Percentiles rank a stretch among this genome's conserved stretches.
phyloP scores from a whole-genome alignment of 2,329 filamentous ascomycete genomes.

The Trichoderma sp. region DNA sequence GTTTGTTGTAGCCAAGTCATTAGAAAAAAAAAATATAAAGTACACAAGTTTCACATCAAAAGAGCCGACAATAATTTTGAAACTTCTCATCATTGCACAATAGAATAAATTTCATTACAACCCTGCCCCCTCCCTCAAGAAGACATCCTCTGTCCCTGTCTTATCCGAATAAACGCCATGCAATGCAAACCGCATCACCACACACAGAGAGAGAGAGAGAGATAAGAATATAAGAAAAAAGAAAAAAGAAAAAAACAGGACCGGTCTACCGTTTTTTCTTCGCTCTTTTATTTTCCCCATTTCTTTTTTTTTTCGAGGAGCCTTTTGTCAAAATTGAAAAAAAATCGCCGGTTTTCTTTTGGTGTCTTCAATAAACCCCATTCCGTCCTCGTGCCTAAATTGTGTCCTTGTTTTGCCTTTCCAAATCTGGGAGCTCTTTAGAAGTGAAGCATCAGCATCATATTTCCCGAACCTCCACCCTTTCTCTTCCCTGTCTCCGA shows the following conservation, averaged over 20 bases:
- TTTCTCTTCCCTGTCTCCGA: neutral
- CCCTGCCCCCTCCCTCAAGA: slow-evolving; percentile 15
- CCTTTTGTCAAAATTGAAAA: neutral
- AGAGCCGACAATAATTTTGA: neutral
- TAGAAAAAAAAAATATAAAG: neutral
- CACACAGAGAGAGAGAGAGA: slow-evolving; percentile 19
- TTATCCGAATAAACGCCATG: slow-evolving; percentile 36
- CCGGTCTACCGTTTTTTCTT: slow-evolving; percentile 18
- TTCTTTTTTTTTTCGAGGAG: neutral
- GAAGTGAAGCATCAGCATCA: neutral
- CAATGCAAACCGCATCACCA: slow-evolving; percentile 41
- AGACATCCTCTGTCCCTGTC: slow-evolving; percentile 32
- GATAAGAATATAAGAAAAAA: slow-evolving; percentile 12
- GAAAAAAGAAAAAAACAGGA: slow-evolving; percentile 14
- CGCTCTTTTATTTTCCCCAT: neutral
- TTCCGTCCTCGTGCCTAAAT: neutral
- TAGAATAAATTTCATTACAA: slow-evolving; percentile 28
- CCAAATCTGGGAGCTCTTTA: neutral
- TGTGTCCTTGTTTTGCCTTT: neutral
- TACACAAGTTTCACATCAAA: neutral
- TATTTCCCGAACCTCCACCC: neutral
- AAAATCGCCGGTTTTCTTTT: neutral
- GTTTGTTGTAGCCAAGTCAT: neutral
- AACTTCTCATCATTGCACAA: slow-evolving; percentile 16
- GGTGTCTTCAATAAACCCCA: neutral